Evolutionary conservation across 306 rosid genomes (phyloP).

Genomic region (Acacia crassicarpa): DNA sequence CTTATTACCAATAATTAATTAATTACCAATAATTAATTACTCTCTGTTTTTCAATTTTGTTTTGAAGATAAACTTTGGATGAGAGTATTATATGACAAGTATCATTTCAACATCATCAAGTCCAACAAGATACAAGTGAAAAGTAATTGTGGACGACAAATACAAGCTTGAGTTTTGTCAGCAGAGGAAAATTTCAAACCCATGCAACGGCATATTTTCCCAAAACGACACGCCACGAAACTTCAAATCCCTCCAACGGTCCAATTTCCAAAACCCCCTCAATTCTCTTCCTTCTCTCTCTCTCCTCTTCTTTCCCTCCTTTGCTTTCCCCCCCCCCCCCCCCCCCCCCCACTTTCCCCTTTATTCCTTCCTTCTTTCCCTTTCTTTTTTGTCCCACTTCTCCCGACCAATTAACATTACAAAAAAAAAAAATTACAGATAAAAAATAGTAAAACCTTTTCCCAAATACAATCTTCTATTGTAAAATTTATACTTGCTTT

Average conservation of each 20-base stretch:
- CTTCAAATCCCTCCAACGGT: conserved; percentile 43
- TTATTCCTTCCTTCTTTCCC: conserved; percentile 10
- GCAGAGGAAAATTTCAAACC: conserved; percentile 10
- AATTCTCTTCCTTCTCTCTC: not conserved
- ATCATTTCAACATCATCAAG: not conserved
- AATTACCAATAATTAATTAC: not conserved
- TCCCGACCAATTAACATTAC: conserved; percentile 1
- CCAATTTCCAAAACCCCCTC: conserved; percentile 26
- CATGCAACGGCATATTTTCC: conserved; percentile 20
- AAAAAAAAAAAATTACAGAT: not conserved
- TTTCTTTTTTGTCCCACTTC: conserved; percentile 11
- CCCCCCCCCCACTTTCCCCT: no score
- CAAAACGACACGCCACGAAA: conserved; percentile 23
- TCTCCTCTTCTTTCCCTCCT: not conserved
- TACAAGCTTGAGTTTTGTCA: not conserved
- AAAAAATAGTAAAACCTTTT: not conserved
- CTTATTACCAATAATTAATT: no score
- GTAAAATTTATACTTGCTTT: no score
- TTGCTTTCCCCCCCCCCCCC: no score
- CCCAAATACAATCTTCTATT: not conserved
- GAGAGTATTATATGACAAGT: not conserved
- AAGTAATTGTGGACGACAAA: not conserved
- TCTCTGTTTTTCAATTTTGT: not conserved
- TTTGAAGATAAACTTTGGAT: not conserved
- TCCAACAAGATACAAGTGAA: not conserved